A percentile compares a stretch with the other conserved stretches of the same genome.
phyloP scores from a whole-genome alignment of 2,329 filamentous ascomycete species.

The Zymoseptoria pseudotritici region DNA sequence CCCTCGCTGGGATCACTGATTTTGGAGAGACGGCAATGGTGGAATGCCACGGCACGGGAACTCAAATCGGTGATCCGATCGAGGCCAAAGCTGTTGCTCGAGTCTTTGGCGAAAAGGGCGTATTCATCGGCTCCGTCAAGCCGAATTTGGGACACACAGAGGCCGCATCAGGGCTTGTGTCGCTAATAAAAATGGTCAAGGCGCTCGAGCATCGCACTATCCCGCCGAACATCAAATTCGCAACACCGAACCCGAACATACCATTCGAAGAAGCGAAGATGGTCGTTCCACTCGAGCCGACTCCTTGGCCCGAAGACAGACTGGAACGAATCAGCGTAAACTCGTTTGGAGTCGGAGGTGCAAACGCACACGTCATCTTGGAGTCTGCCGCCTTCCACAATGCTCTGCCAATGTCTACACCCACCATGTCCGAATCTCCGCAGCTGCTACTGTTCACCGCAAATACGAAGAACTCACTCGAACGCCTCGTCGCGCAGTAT shows the following conservation, averaged over 20 bases:
- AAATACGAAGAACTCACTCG: neutral
- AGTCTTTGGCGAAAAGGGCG: constrained; percentile 2
- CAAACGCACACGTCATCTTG: constrained; percentile 9
- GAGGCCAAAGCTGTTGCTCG: constrained; percentile 15
- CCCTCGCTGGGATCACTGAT: constrained; percentile 24
- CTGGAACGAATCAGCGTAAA: constrained; percentile 10
- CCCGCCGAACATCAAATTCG: constrained; percentile 18
- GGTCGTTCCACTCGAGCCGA: constrained; percentile 6
- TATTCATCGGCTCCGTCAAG: constrained; percentile 5
- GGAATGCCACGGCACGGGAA: constrained; percentile 26
- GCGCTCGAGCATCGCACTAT: constrained; percentile 21
- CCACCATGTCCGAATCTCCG: too few relatives aligned
- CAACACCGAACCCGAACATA: constrained; percentile 24
- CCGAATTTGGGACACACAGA: constrained; percentile 12
- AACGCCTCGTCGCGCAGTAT: too few relatives aligned
- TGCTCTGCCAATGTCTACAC: too few relatives aligned
- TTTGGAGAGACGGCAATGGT: constrained; percentile 8
- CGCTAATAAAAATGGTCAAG: constrained; percentile 14
- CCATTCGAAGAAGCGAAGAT: constrained; percentile 8
- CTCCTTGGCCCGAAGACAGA: constrained; percentile 23
- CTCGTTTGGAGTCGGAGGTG: constrained; percentile 22
- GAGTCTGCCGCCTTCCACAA: neutral
- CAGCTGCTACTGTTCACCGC: too few relatives aligned
- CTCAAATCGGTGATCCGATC: constrained; percentile 16
- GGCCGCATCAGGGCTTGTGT: constrained; percentile 8